These are phyloP conservation scores for Fulvia fulva DNA, from an alignment of 2,329 filamentous ascomycete species.

Conservation along the genomic window DNA sequence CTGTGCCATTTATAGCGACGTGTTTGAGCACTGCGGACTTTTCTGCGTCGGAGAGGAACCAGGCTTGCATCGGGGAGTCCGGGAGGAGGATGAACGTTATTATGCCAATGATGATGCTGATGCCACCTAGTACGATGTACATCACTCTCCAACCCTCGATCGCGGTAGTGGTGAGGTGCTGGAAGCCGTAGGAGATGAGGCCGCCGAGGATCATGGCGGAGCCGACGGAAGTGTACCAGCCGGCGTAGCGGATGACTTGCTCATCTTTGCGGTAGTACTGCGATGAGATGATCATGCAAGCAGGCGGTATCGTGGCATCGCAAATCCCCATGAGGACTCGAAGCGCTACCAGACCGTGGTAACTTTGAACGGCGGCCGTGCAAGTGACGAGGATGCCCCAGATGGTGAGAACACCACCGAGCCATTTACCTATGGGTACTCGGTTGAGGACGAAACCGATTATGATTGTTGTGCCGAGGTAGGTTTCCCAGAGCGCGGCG, in stretches of 20 bases:
- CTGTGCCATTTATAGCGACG: conserved; percentile 42
- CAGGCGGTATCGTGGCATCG: conserved; percentile 12
- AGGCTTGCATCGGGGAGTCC: conserved; percentile 29
- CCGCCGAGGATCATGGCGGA: conserved; percentile 54
- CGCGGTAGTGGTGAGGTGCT: conserved; percentile 34
- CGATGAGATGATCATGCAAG: conserved; percentile 16
- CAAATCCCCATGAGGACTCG: conserved; percentile 15
- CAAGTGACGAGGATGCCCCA: conserved; percentile 16
- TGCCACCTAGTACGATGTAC: conserved; percentile 44
- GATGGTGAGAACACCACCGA: conserved; percentile 10
- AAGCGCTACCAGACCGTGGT: conserved; percentile 12
- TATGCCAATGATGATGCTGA: conserved; percentile 40
- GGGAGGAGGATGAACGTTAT: conserved; percentile 29
- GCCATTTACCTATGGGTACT: conserved; percentile 35
- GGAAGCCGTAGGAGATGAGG: conserved; percentile 54
- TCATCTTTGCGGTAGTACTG: conserved; percentile 40
- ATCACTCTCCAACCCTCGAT: conserved; percentile 19
- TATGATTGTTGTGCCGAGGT: conserved; percentile 11
- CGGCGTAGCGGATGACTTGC: conserved; percentile 59
- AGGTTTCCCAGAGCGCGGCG: conserved; percentile 17
- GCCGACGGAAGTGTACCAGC: conserved; percentile 63
- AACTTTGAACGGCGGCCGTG: conserved; percentile 23
- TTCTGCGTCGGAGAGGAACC: conserved; percentile 25
- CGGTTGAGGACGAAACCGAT: conserved; percentile 35
- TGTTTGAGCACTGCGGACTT: conserved; percentile 46